Conservation (phyloP, 805 yeast genomes). For the Wickerhamomyces rabaulensis region DNA sequence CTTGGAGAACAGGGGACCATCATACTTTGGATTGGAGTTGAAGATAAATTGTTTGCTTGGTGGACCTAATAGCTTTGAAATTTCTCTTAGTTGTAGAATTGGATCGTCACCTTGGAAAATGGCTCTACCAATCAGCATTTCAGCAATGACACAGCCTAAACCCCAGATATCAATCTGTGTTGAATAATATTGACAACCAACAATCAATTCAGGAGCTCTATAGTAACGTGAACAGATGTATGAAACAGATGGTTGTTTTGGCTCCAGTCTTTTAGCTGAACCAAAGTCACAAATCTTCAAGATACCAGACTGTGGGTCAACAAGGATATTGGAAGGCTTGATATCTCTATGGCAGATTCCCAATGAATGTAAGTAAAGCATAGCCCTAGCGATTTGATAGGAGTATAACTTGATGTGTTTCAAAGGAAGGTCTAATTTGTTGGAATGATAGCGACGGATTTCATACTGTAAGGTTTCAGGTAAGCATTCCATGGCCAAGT, state of each 20-base stretch:
- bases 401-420: constrained; percentile 73
- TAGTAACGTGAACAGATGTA: constrained; percentile 95
- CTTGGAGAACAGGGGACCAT: constrained; percentile 68
- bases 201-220: constrained; percentile 92
- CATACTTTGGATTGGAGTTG: constrained; percentile 68
- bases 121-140: constrained; percentile 86
- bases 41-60: constrained; percentile 70
- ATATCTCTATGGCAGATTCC: constrained; percentile 83
- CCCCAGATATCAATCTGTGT: constrained; percentile 98
- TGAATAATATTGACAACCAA: constrained; percentile 84
- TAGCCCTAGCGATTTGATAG: constrained; percentile 76
- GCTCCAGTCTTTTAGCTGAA: constrained; percentile 73
- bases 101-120: constrained; percentile 95
- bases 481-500: constrained; percentile 81
- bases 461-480: constrained; percentile 78
- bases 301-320: constrained; percentile 61
- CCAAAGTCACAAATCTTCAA: constrained; percentile 84
- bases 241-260: constrained; percentile 82
- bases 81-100: constrained; percentile 81
- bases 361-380: constrained; percentile 75
- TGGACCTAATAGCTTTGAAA: constrained; percentile 81
- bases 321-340: constrained; percentile 76
- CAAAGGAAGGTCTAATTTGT: constrained; percentile 58
- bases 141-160: constrained; percentile 93
- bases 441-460: constrained; percentile 61